phyloP scores from a whole-genome alignment of 192 early-diverging fungal genomes.

The Thoreauomyces humboldtii region DNA sequence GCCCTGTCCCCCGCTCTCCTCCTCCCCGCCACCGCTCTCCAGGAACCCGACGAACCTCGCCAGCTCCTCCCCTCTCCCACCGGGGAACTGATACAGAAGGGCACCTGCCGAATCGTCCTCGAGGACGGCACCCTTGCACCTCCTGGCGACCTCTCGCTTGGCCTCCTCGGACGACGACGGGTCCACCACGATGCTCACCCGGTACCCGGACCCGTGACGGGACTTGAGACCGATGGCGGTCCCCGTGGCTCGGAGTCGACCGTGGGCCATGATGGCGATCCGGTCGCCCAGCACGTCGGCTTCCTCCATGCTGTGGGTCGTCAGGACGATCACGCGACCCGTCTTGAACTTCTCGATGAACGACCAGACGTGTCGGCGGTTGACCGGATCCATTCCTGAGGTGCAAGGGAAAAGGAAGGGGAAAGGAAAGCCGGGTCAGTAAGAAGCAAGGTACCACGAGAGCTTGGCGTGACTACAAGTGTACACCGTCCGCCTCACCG shows the following conservation, averaged over 20 bases:
- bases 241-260: constrained; percentile 63
- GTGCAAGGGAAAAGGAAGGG: constrained; percentile 33
- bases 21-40: neutral
- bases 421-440: too few species aligned
- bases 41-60: constrained; percentile 9
- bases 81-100: constrained; percentile 65
- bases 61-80: neutral
- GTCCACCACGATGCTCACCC: constrained; percentile 60
- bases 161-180: constrained; percentile 42
- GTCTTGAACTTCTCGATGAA: constrained; percentile 78
- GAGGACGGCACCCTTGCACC: constrained; percentile 51
- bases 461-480: too few species aligned
- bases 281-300: constrained; percentile 61
- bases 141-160: constrained; percentile 46
- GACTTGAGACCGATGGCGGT: constrained; percentile 70
- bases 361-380: constrained; percentile 72
- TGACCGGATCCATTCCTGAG: constrained; percentile 84
- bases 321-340: constrained; percentile 66
- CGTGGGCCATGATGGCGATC: constrained; percentile 75
- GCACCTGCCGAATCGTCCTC: constrained; percentile 73
- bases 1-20: neutral
- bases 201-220: constrained; percentile 73
- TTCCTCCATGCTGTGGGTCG: constrained; percentile 74
- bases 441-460: too few species aligned
- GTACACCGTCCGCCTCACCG: too few species aligned